Evolutionary conservation across 768 basidiomycete species (phyloP).

Genomic region (Russula abietina): DNA sequence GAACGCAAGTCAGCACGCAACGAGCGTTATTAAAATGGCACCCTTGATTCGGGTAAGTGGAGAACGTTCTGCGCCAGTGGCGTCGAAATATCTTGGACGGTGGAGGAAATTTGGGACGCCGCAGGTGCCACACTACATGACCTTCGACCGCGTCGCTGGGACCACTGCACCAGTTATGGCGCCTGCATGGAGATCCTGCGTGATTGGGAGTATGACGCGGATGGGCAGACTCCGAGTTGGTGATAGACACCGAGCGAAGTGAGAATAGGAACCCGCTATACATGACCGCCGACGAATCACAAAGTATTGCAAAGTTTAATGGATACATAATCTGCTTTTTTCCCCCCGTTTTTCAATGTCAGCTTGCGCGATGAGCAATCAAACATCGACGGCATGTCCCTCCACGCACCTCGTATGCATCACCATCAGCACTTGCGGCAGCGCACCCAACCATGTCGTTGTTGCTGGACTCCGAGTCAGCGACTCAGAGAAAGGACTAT

Average conservation of each 20-base stretch:
- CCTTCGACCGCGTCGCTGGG: conserved; percentile 8
- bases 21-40: background rate
- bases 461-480: no score
- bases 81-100: conserved; percentile 25
- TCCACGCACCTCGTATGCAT: conserved; percentile 12
- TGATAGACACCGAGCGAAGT: conserved; percentile 11
- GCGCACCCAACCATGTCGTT: no score
- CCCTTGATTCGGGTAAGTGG: no score
- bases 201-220: conserved; percentile 19
- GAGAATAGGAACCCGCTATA: conserved; percentile 10
- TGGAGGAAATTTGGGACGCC: conserved; percentile 26
- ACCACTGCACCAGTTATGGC: conserved; percentile 3
- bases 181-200: conserved; percentile 21
- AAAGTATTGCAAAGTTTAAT: background rate
- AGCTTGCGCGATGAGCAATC: background rate
- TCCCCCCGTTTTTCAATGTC: conserved; percentile 10
- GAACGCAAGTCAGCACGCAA: background rate
- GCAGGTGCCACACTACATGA: conserved; percentile 19
- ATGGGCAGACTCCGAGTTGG: conserved; percentile 21
- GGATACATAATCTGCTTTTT: conserved; percentile 11
- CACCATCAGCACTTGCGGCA: no score
- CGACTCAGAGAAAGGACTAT: no score
- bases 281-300: conserved; percentile 22
- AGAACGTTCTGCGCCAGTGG: no score
- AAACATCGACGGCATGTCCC: background rate